These are phyloP conservation scores for Pseudogymnoascus sp. DNA, from an alignment of 2,329 filamentous ascomycete genomes.

Conservation along the genomic window DNA sequence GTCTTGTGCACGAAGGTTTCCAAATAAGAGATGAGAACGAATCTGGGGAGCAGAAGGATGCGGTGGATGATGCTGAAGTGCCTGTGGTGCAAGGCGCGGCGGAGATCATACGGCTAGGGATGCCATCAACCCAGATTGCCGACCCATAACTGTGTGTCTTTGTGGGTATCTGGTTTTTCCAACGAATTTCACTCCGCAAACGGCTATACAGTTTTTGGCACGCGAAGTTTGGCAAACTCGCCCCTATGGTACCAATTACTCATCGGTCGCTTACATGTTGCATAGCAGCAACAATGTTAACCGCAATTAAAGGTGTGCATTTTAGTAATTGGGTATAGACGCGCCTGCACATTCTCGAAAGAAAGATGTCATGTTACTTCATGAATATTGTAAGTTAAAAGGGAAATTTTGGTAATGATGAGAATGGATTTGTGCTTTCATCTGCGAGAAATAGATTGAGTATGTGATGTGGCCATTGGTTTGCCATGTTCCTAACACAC, in stretches of 20 bases:
- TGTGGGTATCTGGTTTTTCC: neutral
- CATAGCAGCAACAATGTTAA: neutral
- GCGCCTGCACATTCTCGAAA: neutral
- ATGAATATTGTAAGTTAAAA: neutral
- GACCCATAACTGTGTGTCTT: neutral
- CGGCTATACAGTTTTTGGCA: neutral
- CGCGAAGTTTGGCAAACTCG: neutral
- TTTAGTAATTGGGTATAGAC: neutral
- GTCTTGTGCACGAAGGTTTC: neutral
- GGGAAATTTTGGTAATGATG: neutral
- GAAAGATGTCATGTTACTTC: neutral
- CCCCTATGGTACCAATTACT: neutral
- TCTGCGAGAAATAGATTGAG: neutral
- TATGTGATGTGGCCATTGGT: neutral
- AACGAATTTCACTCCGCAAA: neutral
- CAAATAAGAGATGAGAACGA: neutral
- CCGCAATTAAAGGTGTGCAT: neutral
- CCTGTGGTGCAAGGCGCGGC: neutral
- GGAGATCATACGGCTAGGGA: neutral
- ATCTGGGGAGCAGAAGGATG: neutral
- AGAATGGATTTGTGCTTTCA: neutral
- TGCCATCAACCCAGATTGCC: neutral
- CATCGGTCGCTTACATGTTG: neutral
- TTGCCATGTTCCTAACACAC: neutral
- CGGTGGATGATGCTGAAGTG: neutral